phyloP scores from a whole-genome alignment of 1,139 yeast genomes.

The Tardiomyces depauwii region DNA sequence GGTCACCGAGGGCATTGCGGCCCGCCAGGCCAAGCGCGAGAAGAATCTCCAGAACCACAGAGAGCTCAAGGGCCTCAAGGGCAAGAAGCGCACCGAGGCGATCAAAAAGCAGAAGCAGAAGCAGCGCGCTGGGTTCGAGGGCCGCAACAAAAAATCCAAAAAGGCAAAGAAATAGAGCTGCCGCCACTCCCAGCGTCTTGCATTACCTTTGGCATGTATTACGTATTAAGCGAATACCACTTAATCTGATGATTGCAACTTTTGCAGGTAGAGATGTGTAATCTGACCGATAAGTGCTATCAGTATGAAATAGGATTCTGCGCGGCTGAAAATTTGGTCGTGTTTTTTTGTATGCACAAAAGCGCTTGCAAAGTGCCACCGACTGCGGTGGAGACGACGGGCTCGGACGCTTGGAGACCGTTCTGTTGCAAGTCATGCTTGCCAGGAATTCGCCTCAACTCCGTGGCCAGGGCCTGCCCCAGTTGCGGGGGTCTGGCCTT shows the following conservation, averaged over 20 bases:
- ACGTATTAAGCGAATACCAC: neutral
- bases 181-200: neutral
- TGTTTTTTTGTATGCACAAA: neutral
- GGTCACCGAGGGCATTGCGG: constrained; percentile 64
- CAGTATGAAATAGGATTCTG: neutral
- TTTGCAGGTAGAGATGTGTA: too few relatives aligned
- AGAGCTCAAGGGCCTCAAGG: constrained; percentile 51
- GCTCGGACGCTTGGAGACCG: neutral
- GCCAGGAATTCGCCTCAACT: neutral
- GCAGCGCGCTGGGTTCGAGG: constrained; percentile 20
- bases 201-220: neutral
- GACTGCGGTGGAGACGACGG: neutral
- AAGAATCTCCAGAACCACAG: constrained; percentile 75
- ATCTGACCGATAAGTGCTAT: too few relatives aligned
- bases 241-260: neutral
- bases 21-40: constrained; percentile 72
- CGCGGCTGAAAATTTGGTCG: neutral
- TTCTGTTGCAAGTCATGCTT: neutral
- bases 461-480: neutral
- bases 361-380: too few relatives aligned
- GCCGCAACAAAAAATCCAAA: constrained; percentile 7
- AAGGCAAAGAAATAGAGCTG: constrained; percentile 7
- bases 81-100: constrained; percentile 10
- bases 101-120: constrained; percentile 12
- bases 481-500: neutral